Evolutionary conservation across 1,139 yeast species (phyloP), one percentile per base, ranked within the genome.

Genomic region (Debaryomyces fabryi): DNA sequence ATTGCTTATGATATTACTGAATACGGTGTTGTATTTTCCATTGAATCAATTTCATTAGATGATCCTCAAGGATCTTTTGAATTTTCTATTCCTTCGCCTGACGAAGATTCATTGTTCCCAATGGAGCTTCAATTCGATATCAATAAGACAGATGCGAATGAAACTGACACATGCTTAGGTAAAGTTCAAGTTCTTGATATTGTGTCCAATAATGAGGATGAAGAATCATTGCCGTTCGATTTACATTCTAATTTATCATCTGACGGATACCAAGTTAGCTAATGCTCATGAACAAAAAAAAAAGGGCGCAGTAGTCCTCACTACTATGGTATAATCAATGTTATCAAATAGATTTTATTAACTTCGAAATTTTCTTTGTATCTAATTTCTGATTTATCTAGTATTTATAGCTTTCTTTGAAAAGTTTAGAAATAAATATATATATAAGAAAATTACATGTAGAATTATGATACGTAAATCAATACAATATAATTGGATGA

Each of bases 51-150:
- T 44, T 62, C 73, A 12, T 64, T 78, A 16, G 82, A 79, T 44
- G 76, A 78, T 32, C 76, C 85, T 15, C 76, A 81, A 42, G 96
- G 96, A 21, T 83, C 91, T 36, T 85, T 93, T 66, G 96, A 89
- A 64, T 86, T 92, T 63, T 68, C 85, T 12, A 82, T 91, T 51
- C 86, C 85, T 55, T 88, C 86, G 7, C 83, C 76, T 44, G 84
- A 82, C 52, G 98, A 93, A 67, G 96, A 91, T 54, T 80, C 85
- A 18, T 76, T 93, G 61, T 92, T 91, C 88, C 99, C 99, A 53
- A 83, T 93, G 78, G 82, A 82, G 57, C 79, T 89, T 36, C 68
- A 71, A 47, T 84, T 85, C 64, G 71, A 70, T 41, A 49, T 66
- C 34, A 58, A 59, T 36, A 67, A 65, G 49, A 63, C 66, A n/a